Evolutionary conservation across 768 basidiomycete genomes (phyloP), one percentile per base, ranked within the genome.

Genomic region (Podaxis sp.): DNA sequence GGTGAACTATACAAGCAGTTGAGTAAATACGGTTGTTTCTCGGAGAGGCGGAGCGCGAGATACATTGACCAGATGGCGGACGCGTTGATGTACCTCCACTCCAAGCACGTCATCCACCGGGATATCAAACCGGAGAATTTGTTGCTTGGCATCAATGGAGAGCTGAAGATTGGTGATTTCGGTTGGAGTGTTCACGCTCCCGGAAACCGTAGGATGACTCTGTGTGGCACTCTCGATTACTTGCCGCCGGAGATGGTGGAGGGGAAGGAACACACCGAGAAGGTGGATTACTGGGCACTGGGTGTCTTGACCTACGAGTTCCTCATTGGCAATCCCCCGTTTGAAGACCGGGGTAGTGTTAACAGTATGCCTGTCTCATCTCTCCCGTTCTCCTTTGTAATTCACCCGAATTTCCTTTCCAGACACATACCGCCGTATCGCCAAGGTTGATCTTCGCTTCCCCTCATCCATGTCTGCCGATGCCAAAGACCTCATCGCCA

Each of bases 91-190:
- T 99, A 99, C 71, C 81, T 98, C 16, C 97, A 99, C 70, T 77
- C 80, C 55, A 99, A 98, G 70, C 95, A 98, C 69, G 95, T 99
- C 69, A 99, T 98, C 54, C 97, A 99, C 72, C 86, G 97, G 35
- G 97, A 99, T 68, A 99, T 99, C 77, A 99, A 99, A 74, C 97
- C 97, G 0, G 96, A 99, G 76, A 99, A 99, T 72, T 74, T 99
- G 52, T 81, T 99, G 35, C 78, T 98, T 11, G 95, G 95, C 10
- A 84, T 98, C 68, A 93, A 95, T 66, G 96, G 96, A 42, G 96
- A 98, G 71, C 79, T 99, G 67, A 98, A 99, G 81, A 96, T 99
- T 63, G 97, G 88, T 2, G 96, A 98, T 73, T 98, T 98, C 73
- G 97, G 97, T 9, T 99, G 97, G 96, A 93, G 90, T 67, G 94